Conservation (phyloP, 148 eudicot species). For the Tetragonia tetragonoides region DNA sequence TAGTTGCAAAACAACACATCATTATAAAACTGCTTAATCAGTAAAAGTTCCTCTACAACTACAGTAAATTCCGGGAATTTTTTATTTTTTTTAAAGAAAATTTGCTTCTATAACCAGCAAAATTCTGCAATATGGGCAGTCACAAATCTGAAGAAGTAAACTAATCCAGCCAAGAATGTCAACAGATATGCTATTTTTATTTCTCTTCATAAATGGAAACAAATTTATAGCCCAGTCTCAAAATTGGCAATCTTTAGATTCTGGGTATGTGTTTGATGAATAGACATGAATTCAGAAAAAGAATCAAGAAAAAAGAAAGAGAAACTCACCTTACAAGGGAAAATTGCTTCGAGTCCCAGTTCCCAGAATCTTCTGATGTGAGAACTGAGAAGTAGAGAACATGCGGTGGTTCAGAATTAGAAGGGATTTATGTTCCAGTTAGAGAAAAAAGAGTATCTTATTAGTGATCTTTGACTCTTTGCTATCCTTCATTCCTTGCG, state of each 20-base stretch:
- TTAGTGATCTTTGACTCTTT: not conserved
- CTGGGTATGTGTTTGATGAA: not conserved
- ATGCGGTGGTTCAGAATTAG: no score
- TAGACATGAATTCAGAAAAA: not conserved
- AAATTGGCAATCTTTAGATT: conserved; percentile 2
- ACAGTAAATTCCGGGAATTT: not conserved
- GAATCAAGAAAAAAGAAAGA: not conserved
- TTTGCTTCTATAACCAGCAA: not conserved
- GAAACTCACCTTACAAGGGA: conserved; percentile 15
- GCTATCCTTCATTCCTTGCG: not conserved
- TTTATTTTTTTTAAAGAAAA: no score
- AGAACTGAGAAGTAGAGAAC: not conserved
- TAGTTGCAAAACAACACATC: not conserved
- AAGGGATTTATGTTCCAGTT: no score
- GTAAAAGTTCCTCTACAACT: no score
- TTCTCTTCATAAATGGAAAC: no score
- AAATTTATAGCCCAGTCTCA: not conserved
- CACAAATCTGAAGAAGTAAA: not conserved
- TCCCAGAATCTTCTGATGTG: not conserved
- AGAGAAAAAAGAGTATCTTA: no score
- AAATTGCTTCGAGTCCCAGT: not conserved
- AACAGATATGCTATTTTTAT: not conserved
- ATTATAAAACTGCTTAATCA: not conserved
- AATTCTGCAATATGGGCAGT: conserved; percentile 6
- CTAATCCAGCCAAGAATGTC: not conserved